Evolutionary conservation across 169 alveolate species (phyloP).

Genomic region (Eimeria sp.): DNA sequence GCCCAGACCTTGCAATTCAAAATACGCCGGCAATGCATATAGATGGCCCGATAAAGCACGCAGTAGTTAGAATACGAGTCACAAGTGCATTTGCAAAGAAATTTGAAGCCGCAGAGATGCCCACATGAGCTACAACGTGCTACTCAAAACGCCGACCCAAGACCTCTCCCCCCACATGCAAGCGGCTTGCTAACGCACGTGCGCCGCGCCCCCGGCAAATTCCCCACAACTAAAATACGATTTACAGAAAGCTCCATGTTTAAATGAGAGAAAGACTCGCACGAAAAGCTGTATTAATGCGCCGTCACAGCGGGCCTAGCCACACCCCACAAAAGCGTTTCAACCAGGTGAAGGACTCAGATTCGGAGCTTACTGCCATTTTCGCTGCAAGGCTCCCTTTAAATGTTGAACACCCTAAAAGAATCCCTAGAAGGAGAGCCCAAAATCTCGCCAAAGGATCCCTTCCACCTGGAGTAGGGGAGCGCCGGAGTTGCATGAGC

Average conservation of each 20-base stretch:
- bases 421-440: conserved; percentile 55
- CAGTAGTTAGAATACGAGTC: background rate
- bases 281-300: background rate
- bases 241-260: background rate
- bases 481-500: background rate
- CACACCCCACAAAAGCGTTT: conserved; percentile 65
- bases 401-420: conserved; percentile 38
- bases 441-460: conserved; percentile 64
- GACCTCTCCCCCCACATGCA: conserved; percentile 61
- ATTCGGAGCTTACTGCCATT: conserved; percentile 65
- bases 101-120: background rate
- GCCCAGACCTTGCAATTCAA: background rate
- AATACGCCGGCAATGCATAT: background rate
- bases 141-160: background rate
- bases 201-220: background rate
- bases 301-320: background rate
- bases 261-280: background rate
- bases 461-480: conserved; percentile 5
- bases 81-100: background rate
- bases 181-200: background rate
- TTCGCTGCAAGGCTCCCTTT: conserved; percentile 77
- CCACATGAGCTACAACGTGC: background rate
- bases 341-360: background rate
- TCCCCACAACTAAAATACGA: background rate
- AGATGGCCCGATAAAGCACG: background rate